Base-by-base conservation (phyloP, 495 filamentous ascomycete genomes). In the Rhypophila decipiens region DNA sequence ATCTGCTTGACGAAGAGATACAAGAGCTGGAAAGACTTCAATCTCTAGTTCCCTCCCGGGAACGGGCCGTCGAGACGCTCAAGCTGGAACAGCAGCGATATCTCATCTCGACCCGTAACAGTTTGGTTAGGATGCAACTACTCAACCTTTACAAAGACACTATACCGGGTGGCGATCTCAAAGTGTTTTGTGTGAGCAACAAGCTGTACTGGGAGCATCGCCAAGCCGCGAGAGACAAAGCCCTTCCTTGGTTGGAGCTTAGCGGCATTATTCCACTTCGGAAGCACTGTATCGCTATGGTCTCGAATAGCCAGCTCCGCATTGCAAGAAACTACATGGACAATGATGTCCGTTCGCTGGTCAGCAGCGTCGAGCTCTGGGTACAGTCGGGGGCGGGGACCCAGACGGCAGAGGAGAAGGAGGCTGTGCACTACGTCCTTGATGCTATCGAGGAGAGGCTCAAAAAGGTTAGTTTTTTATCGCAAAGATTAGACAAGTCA, bases 101-200 rank as follows among this genome's bases (percentile, higher is more conserved):
- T 34, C 50, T 70, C 29, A 56, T 72, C 24, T 55, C 36, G 3
- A 56, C 53, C 8, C 59, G 69, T 3, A 72, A 72, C 49, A 20
- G 13, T 9, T 35, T 47, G 3, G 59, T 72, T 44, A 49, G 31
- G 5, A 22, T 35, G 18, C 17, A 53, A 12, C 57, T 72, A 22
- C 18, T 24, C 2, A 27, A 38, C 5, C 15, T 38, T 2, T 70
- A 72, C 47, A 21, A 29, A n/a, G 22, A 42, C 22, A 34, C 47
- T 19, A 29, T 63, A n/a, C 49, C 50, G 3, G 48, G 18, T 11
- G 51, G 45, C 36, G 20, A 27, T 5, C 47, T 68, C 39, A 53
- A 51, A 3, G 60, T 66, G 2, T 69, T 69, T 29, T 70, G 67
- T 35, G 60, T 58, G 23, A 66, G 66, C 53, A 72, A 69, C 40